Conservation (phyloP, 139 green algal genomes). For the Chlamydomonas schloesseri region DNA sequence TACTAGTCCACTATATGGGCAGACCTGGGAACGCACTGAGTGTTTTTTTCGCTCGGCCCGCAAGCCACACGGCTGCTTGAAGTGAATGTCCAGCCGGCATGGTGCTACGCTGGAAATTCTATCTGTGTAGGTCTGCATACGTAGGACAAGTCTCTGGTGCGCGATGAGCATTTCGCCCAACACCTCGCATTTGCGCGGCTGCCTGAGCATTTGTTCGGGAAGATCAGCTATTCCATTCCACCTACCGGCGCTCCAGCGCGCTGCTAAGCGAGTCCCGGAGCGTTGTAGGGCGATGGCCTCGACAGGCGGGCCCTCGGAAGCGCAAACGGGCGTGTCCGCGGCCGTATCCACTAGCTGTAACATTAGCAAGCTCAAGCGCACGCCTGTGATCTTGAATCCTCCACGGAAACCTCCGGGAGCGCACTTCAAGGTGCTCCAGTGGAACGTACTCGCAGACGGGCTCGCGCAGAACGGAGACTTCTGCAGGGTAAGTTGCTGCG, state of each 20-base stretch:
- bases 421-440: constrained; percentile 66
- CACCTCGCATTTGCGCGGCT: background rate
- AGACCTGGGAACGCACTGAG: too few species aligned
- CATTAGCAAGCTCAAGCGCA: constrained; percentile 23
- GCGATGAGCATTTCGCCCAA: background rate
- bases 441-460: constrained; percentile 80
- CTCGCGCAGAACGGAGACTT: constrained; percentile 80
- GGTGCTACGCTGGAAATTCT: too few species aligned
- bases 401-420: background rate
- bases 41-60: too few species aligned
- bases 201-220: too few species aligned
- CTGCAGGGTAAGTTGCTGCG: constrained; percentile 60
- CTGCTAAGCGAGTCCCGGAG: too few species aligned
- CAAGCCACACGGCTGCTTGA: too few species aligned
- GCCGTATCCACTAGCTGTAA: background rate
- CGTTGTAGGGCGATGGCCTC: background rate
- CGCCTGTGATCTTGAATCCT: constrained; percentile 16
- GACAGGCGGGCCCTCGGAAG: background rate
- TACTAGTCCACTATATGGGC: too few species aligned
- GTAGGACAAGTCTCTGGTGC: background rate
- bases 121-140: too few species aligned
- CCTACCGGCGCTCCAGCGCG: background rate
- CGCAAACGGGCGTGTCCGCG: background rate
- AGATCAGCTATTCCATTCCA: background rate
- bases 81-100: too few species aligned